Percentiles rank a stretch among this genome's conserved stretches.
Evolutionary conservation across 345 rosid species (phyloP).

Genomic region (Acer saccharum): DNA sequence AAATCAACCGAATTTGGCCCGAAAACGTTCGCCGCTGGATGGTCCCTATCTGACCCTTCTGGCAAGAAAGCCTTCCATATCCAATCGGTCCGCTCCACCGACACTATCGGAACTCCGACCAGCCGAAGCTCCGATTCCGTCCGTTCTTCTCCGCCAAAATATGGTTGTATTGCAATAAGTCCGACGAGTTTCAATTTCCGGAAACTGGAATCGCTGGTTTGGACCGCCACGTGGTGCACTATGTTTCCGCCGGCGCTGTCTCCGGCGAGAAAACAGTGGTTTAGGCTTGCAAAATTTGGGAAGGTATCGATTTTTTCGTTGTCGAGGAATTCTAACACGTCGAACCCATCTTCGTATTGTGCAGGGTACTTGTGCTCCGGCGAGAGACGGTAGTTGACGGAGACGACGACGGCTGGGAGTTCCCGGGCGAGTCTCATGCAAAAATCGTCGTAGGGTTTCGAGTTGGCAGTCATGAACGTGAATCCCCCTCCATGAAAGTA

Average conservation of each 20-base stretch:
- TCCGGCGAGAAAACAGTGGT: conserved; percentile 25
- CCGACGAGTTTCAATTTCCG: conserved; percentile 16
- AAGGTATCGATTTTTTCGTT: neutral
- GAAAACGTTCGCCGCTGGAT: conserved; percentile 2
- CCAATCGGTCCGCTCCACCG: conserved; percentile 12
- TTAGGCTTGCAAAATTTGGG: neutral
- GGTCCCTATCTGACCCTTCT: conserved; percentile 17
- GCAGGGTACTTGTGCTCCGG: conserved; percentile 33
- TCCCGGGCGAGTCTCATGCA: conserved; percentile 8
- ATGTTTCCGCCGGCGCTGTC: conserved; percentile 40
- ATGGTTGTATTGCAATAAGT: conserved; percentile 30
- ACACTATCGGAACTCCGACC: neutral
- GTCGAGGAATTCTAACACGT: conserved; percentile 12
- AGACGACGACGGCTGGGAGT: conserved; percentile 4
- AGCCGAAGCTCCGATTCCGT: conserved; percentile 28
- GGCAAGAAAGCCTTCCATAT: conserved; percentile 23
- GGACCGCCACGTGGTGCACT: conserved; percentile 32
- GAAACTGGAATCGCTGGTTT: conserved; percentile 8
- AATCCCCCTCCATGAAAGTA: conserved; percentile 26
- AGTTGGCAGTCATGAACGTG: neutral
- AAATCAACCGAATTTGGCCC: conserved; percentile 10
- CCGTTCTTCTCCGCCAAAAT: conserved; percentile 38
- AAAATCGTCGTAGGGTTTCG: neutral
- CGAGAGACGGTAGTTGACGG: conserved; percentile 14
- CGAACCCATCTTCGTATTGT: conserved; percentile 25